phyloP scores from a whole-genome alignment of 768 basidiomycete genomes.

The Naganishia antarctica region DNA sequence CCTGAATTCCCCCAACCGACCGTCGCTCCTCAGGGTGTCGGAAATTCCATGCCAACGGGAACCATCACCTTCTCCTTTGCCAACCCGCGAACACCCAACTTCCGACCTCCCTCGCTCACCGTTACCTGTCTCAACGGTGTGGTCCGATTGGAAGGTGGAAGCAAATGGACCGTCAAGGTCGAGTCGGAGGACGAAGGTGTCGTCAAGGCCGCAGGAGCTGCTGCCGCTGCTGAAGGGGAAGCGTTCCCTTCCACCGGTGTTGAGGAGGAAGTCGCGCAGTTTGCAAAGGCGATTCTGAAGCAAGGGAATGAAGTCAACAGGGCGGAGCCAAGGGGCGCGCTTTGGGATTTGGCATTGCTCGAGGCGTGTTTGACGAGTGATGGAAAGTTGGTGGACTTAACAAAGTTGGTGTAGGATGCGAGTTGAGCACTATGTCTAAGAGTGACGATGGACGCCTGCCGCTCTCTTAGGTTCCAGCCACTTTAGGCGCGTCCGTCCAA shows the following conservation, averaged over 20 bases:
- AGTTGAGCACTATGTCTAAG: no score
- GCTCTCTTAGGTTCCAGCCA: no score
- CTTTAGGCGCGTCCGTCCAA: no score
- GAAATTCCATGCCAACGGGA: constrained; percentile 38
- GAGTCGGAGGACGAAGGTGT: constrained; percentile 20
- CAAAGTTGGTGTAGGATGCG: constrained; percentile 35
- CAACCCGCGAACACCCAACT: constrained; percentile 30
- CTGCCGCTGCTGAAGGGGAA: constrained; percentile 52
- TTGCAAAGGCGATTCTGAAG: constrained; percentile 56
- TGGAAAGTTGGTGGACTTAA: constrained; percentile 61
- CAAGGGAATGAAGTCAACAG: constrained; percentile 53
- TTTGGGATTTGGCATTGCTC: constrained; percentile 73
- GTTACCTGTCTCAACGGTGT: constrained; percentile 39
- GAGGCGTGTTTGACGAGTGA: constrained; percentile 68
- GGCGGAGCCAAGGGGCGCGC: constrained; percentile 61
- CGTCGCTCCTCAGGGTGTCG: constrained; percentile 28
- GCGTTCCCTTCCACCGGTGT: constrained; percentile 53
- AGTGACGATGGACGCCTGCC: no score
- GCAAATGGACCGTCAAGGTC: constrained; percentile 31
- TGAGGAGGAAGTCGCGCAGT: constrained; percentile 57
- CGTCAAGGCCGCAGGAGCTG: constrained; percentile 50
- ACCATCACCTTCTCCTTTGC: constrained; percentile 40
- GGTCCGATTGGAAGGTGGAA: constrained; percentile 27
- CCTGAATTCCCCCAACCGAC: constrained; percentile 30
- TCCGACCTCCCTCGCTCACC: constrained; percentile 22